phyloP scores from a whole-genome alignment of 768 basidiomycete species.

The Sporobolomyces phaffii region DNA sequence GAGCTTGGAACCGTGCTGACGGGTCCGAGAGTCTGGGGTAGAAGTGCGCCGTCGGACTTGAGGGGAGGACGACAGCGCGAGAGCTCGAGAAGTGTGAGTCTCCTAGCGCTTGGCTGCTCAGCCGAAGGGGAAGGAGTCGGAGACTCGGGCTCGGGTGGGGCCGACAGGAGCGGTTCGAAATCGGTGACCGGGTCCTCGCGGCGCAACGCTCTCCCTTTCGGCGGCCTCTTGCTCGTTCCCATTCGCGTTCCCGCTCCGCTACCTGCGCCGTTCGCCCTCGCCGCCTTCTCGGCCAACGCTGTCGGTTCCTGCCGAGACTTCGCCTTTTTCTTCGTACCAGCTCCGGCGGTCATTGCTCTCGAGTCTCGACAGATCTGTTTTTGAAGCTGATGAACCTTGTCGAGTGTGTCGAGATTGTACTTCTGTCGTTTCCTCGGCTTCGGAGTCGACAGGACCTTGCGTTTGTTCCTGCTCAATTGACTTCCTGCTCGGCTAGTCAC shows the following conservation, averaged over 20 bases:
- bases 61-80: not conserved
- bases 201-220: not conserved
- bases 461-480: not conserved
- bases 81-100: not conserved
- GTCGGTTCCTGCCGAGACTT: not conserved
- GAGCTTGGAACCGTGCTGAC: too few species aligned
- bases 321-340: not conserved
- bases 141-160: not conserved
- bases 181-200: not conserved
- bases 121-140: not conserved
- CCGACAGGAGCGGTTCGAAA: not conserved
- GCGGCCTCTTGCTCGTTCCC: not conserved
- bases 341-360: not conserved
- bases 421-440: conserved; percentile 28
- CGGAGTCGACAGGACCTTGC: not conserved
- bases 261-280: not conserved
- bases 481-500: too few species aligned
- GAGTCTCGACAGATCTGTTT: not conserved
- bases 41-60: too few species aligned
- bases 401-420: conserved; percentile 12
- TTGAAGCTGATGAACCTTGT: not conserved
- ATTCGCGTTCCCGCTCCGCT: too few species aligned
- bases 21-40: too few species aligned
- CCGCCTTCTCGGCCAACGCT: not conserved
- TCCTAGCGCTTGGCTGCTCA: not conserved